Evolutionary conservation across 2,329 filamentous ascomycete genomes (phyloP).

Genomic region (Oidium heveae): DNA sequence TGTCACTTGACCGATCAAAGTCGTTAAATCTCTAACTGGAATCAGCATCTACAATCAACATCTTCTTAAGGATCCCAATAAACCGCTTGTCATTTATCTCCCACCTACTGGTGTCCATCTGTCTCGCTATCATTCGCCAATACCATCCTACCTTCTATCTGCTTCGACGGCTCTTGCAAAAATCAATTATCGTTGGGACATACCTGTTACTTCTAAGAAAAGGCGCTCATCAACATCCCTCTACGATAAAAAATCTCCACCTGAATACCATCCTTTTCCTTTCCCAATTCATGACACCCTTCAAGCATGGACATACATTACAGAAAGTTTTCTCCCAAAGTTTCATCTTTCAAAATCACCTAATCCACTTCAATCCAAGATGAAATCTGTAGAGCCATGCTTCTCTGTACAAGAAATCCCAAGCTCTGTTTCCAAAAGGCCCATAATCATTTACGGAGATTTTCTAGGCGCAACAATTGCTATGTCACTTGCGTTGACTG

Average conservation of each 20-base stretch:
- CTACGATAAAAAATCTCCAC: constrained; percentile 1
- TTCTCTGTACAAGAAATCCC: constrained; percentile 11
- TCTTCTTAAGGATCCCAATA: constrained; percentile 10
- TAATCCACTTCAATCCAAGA: background rate
- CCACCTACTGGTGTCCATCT: constrained; percentile 20
- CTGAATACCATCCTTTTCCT: constrained; percentile 20
- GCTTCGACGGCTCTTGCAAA: constrained; percentile 25
- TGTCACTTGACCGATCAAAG: background rate
- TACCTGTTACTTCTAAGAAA: constrained; percentile 3
- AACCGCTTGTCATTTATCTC: constrained; percentile 28
- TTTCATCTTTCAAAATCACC: background rate
- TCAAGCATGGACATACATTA: constrained; percentile 21
- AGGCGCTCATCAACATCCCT: background rate
- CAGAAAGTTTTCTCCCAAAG: constrained; percentile 5
- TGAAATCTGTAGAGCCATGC: background rate
- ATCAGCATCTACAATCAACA: constrained; percentile 10
- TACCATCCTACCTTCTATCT: constrained; percentile 18
- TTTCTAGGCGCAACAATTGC: constrained; percentile 32
- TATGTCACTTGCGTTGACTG: constrained; percentile 29
- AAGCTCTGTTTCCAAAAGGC: constrained; percentile 3
- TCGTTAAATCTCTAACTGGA: background rate
- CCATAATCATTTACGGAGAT: constrained; percentile 24
- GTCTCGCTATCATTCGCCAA: constrained; percentile 17
- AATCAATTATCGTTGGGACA: constrained; percentile 34
- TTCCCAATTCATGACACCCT: constrained; percentile 29